Percentiles rank a stretch among this genome's conserved stretches.
These are phyloP conservation scores for Arachis monticola DNA, from an alignment of 331 rosid species.

Conservation along the genomic window DNA sequence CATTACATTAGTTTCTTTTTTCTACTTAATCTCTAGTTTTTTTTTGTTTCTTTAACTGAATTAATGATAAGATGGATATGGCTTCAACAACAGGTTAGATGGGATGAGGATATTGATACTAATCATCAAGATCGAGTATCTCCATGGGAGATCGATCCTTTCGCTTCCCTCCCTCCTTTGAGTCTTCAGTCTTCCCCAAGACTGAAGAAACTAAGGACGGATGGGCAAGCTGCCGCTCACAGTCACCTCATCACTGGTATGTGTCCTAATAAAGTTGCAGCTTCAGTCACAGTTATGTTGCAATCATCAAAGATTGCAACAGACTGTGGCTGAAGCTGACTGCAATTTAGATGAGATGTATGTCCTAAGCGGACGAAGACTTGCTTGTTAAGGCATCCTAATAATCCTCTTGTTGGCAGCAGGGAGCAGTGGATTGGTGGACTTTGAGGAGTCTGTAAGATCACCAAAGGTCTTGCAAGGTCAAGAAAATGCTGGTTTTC, in stretches of 20 bases:
- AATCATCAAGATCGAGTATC: slow-evolving; percentile 83
- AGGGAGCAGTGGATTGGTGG: slow-evolving; percentile 77
- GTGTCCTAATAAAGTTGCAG: slow-evolving; percentile 6
- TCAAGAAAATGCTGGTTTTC: slow-evolving; percentile 97
- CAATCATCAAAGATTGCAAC: too few species aligned
- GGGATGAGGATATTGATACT: slow-evolving; percentile 81
- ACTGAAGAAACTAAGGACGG: slow-evolving; percentile 87
- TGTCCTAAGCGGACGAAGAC: background rate
- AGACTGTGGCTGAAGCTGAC: too few species aligned
- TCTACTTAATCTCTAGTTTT: background rate
- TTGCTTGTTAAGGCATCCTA: slow-evolving; percentile 21
- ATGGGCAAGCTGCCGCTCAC: slow-evolving; percentile 68
- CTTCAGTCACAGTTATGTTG: too few species aligned
- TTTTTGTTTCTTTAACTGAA: slow-evolving; percentile 2
- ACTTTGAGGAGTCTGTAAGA: slow-evolving; percentile 91
- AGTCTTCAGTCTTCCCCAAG: slow-evolving; percentile 93
- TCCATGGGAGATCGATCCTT: slow-evolving; percentile 94
- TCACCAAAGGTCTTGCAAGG: slow-evolving; percentile 99
- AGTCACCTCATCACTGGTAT: slow-evolving; percentile 72
- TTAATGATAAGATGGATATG: slow-evolving; percentile 15
- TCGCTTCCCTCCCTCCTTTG: slow-evolving; percentile 80
- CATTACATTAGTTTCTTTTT: background rate
- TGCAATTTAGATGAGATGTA: background rate
- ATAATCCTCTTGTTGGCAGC: slow-evolving; percentile 32
- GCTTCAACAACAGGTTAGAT: slow-evolving; percentile 67